Evolutionary conservation across 2,329 filamentous ascomycete species (phyloP), one percentile per base, ranked within the genome.

Genomic region (Botrytis squamosa): DNA sequence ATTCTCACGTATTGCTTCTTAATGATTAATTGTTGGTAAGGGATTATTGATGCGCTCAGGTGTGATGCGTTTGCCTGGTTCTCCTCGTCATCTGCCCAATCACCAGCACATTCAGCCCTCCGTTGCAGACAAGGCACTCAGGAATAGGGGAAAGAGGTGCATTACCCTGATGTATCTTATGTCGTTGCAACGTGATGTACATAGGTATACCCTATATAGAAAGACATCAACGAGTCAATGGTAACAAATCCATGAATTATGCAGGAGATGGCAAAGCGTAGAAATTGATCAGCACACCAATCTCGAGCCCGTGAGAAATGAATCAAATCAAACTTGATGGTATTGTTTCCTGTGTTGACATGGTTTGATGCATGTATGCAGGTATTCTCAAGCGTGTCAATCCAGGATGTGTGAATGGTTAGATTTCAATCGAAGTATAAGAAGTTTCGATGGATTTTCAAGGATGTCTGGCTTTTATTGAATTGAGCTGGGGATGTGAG

Each of bases 281-380:
- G 20, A 33, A 29, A 49, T n/a, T 14, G 68, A 59, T 18, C 68
- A 12, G n/a, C 12, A 16, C 25, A 6, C 57, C 68, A 70, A 33
- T 70, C 57, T 57, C 52, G 52, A 57, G 52, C 52, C 52, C 18
- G 52, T 8, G 52, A 57, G 46, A 46, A 36, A 59, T 59, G 40
- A 33, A 36, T 59, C 29, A 36, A 66, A 66, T 49, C 52, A 49
- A 49, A 49, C 20, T 33, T 36, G 67, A 60, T 38, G 55, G 68
- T 25, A 62, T 70, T 64, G 57, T 71, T 38, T 70, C 68, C 68
- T 64, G 68, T 60, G 40, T 33, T 6, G 57, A 49, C 68, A 46
- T 36, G 68, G 68, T 33, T 57, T 49, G 16, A 71, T 71, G 68
- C 68, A 64, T 71, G 68, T 40, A 52, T 67, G 64, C 46, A 67